These are phyloP conservation scores for Starmerella apis DNA, from an alignment of 805 yeast genomes.

Conservation along the genomic window DNA sequence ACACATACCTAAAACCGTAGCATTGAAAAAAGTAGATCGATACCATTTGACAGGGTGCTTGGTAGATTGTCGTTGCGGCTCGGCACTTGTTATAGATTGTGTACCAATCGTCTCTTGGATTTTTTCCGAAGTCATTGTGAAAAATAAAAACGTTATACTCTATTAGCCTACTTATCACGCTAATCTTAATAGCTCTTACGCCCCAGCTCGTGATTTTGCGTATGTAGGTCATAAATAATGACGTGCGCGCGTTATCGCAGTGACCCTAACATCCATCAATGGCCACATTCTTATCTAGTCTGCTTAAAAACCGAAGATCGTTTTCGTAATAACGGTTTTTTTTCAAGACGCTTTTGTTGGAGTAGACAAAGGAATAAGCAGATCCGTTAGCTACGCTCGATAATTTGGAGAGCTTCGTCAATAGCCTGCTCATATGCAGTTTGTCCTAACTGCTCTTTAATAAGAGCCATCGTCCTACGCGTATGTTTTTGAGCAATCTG, in stretches of 20 bases:
- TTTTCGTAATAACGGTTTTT: too few species aligned
- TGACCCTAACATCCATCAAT: too few species aligned
- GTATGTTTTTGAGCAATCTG: background rate
- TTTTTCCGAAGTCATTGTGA: background rate
- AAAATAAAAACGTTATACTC: background rate
- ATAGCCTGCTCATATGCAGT: background rate
- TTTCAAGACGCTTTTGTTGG: too few species aligned
- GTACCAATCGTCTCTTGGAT: background rate
- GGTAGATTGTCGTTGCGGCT: background rate
- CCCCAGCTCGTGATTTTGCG: conserved; percentile 2
- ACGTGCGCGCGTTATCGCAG: conserved; percentile 4
- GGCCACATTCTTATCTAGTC: too few species aligned
- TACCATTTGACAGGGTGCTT: conserved; percentile 16
- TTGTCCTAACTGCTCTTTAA: background rate
- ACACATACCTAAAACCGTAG: conserved; percentile 20
- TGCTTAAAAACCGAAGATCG: too few species aligned
- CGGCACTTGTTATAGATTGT: background rate
- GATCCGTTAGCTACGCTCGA: background rate
- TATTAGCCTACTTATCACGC: background rate
- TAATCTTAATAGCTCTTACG: background rate
- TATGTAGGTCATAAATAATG: background rate
- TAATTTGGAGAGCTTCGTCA: background rate
- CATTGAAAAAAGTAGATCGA: conserved; percentile 20
- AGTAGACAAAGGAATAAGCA: background rate
- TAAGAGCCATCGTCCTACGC: background rate